phyloP scores from a whole-genome alignment of 257 asterid species.

The Solanum chmielewskii region DNA sequence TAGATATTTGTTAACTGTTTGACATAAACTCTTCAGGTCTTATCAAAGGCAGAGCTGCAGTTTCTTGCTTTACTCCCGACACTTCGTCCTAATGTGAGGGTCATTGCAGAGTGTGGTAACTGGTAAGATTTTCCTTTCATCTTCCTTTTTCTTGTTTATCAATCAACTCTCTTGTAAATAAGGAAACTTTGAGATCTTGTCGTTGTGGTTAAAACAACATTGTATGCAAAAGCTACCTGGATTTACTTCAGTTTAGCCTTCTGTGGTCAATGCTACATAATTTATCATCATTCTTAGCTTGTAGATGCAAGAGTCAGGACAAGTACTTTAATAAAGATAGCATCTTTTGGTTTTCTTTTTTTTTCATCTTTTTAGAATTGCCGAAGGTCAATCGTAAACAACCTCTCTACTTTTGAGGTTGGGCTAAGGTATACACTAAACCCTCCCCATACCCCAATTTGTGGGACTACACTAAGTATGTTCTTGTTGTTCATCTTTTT shows the following conservation, averaged over 20 bases:
- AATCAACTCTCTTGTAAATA: neutral
- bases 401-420: neutral
- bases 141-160: neutral
- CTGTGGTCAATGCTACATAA: neutral
- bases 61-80: slow-evolving; percentile 67
- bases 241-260: neutral
- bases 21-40: slow-evolving; percentile 32
- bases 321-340: neutral
- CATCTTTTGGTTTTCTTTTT: neutral
- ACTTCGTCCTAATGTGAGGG: slow-evolving; percentile 63
- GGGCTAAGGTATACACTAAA: neutral
- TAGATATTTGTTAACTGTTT: neutral
- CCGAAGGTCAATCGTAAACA: neutral
- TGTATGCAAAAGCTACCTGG: neutral
- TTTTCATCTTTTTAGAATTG: neutral
- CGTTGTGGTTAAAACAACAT: neutral
- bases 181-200: neutral
- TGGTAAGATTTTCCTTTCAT: slow-evolving; percentile 23
- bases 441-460: neutral
- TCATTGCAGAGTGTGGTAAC: slow-evolving; percentile 85
- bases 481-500: neutral
- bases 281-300: neutral
- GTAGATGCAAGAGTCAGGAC: neutral
- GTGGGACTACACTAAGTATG: neutral
- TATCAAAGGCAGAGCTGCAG: slow-evolving; percentile 55